phyloP scores from a whole-genome alignment of 2,329 filamentous ascomycete genomes.

The Hypomyces rosellus region DNA sequence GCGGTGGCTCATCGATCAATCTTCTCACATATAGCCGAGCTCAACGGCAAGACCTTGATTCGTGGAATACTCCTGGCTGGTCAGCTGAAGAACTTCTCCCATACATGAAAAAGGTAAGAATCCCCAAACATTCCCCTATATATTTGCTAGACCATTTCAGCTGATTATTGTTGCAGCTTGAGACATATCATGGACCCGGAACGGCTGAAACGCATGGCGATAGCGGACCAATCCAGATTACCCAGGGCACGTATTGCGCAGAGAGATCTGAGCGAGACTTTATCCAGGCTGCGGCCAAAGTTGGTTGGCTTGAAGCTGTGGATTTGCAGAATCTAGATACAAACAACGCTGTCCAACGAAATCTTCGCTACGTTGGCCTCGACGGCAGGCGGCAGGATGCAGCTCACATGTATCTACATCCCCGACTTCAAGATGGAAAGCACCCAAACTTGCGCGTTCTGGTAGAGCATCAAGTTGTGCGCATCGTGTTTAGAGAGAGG shows the following conservation, averaged over 20 bases:
- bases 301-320: constrained; percentile 42
- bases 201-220: constrained; percentile 34
- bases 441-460: constrained; percentile 27
- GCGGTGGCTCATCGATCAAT: constrained; percentile 20
- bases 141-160: too few species aligned
- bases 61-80: constrained; percentile 17
- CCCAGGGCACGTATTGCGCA: constrained; percentile 37
- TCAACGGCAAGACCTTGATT: constrained; percentile 16
- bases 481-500: constrained; percentile 48
- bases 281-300: constrained; percentile 37
- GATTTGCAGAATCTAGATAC: constrained; percentile 45
- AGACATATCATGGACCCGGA: constrained; percentile 21
- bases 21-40: constrained; percentile 19
- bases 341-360: constrained; percentile 26
- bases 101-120: constrained; percentile 14
- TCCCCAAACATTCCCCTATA: too few species aligned
- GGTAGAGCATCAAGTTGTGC: constrained; percentile 30
- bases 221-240: constrained; percentile 46
- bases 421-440: constrained; percentile 20
- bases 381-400: constrained; percentile 18
- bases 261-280: constrained; percentile 39
- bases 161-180: constrained; percentile 11
- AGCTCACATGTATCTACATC: constrained; percentile 24
- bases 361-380: constrained; percentile 37
- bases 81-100: constrained; percentile 16